Conservation (phyloP, 768 basidiomycete genomes). For the Pulveroboletus sp. region DNA sequence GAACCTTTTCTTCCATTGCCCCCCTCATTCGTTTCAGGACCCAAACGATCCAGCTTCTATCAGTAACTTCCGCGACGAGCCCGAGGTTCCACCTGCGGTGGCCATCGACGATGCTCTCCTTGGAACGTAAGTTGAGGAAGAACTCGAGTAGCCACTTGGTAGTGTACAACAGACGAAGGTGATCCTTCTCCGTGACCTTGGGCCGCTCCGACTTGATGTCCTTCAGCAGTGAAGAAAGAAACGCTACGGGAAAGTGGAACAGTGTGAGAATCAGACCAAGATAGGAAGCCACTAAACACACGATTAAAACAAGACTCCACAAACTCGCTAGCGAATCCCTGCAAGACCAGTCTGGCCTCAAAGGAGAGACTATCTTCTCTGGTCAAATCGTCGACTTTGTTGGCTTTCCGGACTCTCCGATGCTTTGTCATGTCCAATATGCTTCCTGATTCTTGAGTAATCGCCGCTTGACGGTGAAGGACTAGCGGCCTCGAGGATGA, state of each 20-base stretch:
- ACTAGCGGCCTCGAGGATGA: conserved; percentile 54
- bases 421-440: conserved; percentile 71
- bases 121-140: conserved; percentile 55
- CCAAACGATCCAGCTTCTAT: conserved; percentile 86
- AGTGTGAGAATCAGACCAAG: conserved; percentile 14
- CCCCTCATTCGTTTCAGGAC: conserved; percentile 84
- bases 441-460: conserved; percentile 59
- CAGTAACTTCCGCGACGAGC: conserved; percentile 78
- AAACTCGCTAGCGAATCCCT: conserved; percentile 67
- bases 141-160: conserved; percentile 91
- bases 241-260: conserved; percentile 48
- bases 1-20: conserved; percentile 87
- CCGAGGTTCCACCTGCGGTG: conserved; percentile 57
- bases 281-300: conserved; percentile 38
- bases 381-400: conserved; percentile 61
- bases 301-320: conserved; percentile 85
- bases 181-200: conserved; percentile 93
- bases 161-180: conserved; percentile 81
- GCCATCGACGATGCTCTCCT: conserved; percentile 30
- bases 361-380: conserved; percentile 62
- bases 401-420: conserved; percentile 52
- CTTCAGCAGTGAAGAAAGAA: conserved; percentile 78
- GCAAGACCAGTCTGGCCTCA: conserved; percentile 61
- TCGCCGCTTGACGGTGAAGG: conserved; percentile 81
- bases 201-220: conserved; percentile 91